These are phyloP conservation scores for Selaginella tamariscina DNA, from an alignment of 75 land plant genomes.

Conservation along the genomic window DNA sequence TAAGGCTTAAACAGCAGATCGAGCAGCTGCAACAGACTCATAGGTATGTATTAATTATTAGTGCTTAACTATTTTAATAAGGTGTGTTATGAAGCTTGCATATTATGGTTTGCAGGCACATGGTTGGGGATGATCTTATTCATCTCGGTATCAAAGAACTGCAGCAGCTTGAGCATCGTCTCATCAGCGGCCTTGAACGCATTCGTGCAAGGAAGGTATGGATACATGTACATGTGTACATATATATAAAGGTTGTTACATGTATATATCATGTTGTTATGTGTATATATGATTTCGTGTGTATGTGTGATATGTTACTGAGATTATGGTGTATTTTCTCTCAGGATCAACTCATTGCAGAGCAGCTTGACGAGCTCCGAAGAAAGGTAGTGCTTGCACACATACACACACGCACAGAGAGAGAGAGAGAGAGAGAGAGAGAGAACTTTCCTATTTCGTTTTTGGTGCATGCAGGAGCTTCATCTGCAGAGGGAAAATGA, in stretches of 20 bases:
- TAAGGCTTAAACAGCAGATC: slow-evolving; percentile 22
- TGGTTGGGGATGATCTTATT: not conserved
- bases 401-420: not conserved
- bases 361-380: not conserved
- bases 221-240: not conserved
- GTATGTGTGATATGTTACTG: not conserved
- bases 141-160: not conserved
- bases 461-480: not conserved
- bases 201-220: not conserved
- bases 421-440: too few species aligned
- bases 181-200: not conserved
- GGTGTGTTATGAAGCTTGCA: not conserved
- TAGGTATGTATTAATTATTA: slow-evolving; percentile 3
- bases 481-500: slow-evolving; percentile 1
- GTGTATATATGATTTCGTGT: not conserved
- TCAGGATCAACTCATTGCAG: not conserved
- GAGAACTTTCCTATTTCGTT: not conserved
- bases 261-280: too few species aligned
- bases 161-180: not conserved
- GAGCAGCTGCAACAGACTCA: slow-evolving; percentile 22
- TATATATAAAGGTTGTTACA: not conserved
- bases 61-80: not conserved
- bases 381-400: not conserved
- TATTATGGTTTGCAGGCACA: not conserved
- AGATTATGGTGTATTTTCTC: not conserved